phyloP scores from a whole-genome alignment of 2,329 filamentous ascomycete species.

The Aureobasidium sp. region DNA sequence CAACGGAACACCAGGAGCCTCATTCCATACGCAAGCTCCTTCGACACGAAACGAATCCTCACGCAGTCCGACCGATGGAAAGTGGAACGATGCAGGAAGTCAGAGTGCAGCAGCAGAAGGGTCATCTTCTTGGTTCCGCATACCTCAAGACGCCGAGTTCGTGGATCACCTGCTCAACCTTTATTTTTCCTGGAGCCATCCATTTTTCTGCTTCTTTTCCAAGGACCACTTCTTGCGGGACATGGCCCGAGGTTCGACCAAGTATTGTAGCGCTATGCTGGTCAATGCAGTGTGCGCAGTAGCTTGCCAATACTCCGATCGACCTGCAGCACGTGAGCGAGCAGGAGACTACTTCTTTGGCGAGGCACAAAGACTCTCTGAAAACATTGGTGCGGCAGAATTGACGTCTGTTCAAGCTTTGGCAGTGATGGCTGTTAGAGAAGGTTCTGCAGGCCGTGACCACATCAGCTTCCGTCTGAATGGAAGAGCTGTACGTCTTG shows the following conservation, averaged over 20 bases:
- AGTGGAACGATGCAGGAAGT: background rate
- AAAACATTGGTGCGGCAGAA: conserved; percentile 51
- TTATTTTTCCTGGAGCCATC: conserved; percentile 56
- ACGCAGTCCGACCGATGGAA: background rate
- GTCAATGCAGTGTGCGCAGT: conserved; percentile 30
- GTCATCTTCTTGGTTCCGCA: conserved; percentile 25
- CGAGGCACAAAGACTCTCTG: conserved; percentile 57
- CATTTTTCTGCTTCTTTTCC: conserved; percentile 65
- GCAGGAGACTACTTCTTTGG: conserved; percentile 70
- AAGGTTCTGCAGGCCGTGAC: conserved; percentile 61
- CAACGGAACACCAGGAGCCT: background rate
- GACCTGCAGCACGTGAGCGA: conserved; percentile 56
- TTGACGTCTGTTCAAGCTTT: conserved; percentile 69
- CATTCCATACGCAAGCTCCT: conserved; percentile 5
- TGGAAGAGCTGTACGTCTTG: conserved; percentile 64
- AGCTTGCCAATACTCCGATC: conserved; percentile 46
- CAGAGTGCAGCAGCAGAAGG: background rate
- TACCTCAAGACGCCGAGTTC: conserved; percentile 29
- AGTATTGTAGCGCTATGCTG: conserved; percentile 56
- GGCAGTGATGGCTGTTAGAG: conserved; percentile 67
- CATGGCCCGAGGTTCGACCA: conserved; percentile 52
- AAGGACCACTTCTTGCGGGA: conserved; percentile 64
- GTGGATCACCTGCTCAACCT: conserved; percentile 31
- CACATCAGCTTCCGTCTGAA: conserved; percentile 67
- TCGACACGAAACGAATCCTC: background rate